Conservation (phyloP, 2,329 filamentous ascomycete genomes). For the Penicillium expansum region DNA sequence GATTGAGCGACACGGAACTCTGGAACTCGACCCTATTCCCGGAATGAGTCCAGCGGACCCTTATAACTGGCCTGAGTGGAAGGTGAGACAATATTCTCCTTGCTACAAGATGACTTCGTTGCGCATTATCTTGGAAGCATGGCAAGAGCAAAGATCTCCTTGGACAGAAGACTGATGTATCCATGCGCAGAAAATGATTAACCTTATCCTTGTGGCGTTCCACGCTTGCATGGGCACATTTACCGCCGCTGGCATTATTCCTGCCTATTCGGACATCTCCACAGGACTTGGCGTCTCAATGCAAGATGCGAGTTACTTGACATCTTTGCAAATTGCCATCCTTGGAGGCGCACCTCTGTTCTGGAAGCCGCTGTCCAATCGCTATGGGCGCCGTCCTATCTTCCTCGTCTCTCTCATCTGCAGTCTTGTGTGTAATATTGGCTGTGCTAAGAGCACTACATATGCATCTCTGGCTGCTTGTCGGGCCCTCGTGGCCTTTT, state of each 20-base stretch:
- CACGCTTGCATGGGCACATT: constrained; percentile 60
- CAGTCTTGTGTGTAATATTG: constrained; percentile 53
- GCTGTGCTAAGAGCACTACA: constrained; percentile 51
- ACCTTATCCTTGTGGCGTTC: constrained; percentile 56
- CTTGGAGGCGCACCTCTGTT: constrained; percentile 54
- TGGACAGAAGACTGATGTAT: constrained; percentile 2
- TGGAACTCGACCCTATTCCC: constrained; percentile 56
- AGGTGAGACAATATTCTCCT: constrained; percentile 33
- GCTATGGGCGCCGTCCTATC: constrained; percentile 54
- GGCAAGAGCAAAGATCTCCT: neutral
- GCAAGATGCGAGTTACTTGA: constrained; percentile 53
- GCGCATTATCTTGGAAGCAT: neutral
- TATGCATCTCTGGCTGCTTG: constrained; percentile 53
- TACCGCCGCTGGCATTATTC: constrained; percentile 55
- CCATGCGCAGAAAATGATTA: constrained; percentile 49
- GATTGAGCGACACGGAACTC: constrained; percentile 53
- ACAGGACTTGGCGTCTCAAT: constrained; percentile 50
- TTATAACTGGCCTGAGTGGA: constrained; percentile 57
- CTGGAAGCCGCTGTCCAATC: constrained; percentile 55
- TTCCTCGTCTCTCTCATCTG: constrained; percentile 54
- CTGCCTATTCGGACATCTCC: constrained; percentile 55
- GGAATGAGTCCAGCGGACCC: constrained; percentile 52
- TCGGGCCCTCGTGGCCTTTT: constrained; percentile 54
- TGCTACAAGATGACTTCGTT: neutral
- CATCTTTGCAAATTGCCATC: constrained; percentile 55